Conservation (phyloP, 768 basidiomycete genomes). For the Crassisporium funariophilum region DNA sequence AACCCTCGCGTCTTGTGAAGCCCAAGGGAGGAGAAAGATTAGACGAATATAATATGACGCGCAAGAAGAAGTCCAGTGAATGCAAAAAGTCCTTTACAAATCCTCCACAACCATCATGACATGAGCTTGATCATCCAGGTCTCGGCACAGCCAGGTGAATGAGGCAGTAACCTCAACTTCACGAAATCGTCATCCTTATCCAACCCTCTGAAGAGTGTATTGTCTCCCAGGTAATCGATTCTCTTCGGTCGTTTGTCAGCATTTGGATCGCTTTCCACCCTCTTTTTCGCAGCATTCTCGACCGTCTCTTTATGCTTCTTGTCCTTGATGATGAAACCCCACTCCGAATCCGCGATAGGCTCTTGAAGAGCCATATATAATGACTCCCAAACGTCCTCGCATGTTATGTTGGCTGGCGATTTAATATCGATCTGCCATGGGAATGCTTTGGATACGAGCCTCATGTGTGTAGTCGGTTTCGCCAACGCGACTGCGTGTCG, state of each 20-base stretch:
- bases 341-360: conserved; percentile 64
- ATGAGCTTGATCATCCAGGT: conserved; percentile 59
- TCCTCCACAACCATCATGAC: conserved; percentile 1
- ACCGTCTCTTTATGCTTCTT: conserved; percentile 45
- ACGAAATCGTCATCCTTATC: conserved; percentile 60
- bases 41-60: no score
- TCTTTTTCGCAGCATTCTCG: conserved; percentile 52
- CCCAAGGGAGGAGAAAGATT: no score
- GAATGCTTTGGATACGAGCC: conserved; percentile 61
- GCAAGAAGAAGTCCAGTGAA: neutral
- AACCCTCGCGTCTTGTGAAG: no score
- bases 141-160: conserved; percentile 41
- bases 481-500: conserved; percentile 39
- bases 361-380: conserved; percentile 52
- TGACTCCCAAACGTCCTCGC: conserved; percentile 57
- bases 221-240: conserved; percentile 66
- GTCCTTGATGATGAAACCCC: conserved; percentile 55
- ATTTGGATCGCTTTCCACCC: conserved; percentile 40
- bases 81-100: neutral
- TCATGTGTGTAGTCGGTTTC: conserved; percentile 41
- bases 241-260: conserved; percentile 45
- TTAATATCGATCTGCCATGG: conserved; percentile 67
- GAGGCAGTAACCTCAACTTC: conserved; percentile 52
- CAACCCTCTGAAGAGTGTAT: conserved; percentile 61
- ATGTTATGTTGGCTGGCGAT: conserved; percentile 43